phyloP scores from a whole-genome alignment of 306 rosid species.

The Morella rubra region DNA sequence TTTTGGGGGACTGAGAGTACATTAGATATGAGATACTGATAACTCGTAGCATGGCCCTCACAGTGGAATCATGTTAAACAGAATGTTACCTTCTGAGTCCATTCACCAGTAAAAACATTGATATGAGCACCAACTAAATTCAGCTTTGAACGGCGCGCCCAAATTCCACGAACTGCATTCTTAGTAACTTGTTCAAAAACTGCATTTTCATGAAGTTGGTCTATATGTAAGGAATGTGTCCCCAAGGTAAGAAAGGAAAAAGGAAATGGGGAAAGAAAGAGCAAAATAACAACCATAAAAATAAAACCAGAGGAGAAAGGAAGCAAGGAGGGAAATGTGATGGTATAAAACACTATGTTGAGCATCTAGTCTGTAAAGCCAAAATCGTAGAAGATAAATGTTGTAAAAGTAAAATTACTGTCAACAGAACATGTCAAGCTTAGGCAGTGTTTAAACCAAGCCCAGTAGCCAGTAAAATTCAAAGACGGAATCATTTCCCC shows the following conservation, averaged over 20 bases:
- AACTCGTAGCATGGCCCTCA: neutral
- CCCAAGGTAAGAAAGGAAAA: constrained; percentile 11
- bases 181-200: constrained; percentile 98
- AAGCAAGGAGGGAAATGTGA: neutral
- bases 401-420: too few species aligned
- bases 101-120: constrained; percentile 98
- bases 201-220: constrained; percentile 38
- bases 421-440: too few species aligned
- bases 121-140: constrained; percentile 98
- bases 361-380: constrained; percentile 1
- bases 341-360: constrained; percentile 13
- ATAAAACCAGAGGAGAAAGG: neutral
- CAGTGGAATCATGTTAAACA: constrained; percentile 20
- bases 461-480: too few species aligned
- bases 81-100: constrained; percentile 95
- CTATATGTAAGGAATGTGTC: constrained; percentile 10
- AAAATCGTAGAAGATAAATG: neutral
- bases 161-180: constrained; percentile 91
- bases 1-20: neutral
- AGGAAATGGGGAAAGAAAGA: neutral
- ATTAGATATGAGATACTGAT: neutral
- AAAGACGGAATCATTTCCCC: neutral
- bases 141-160: constrained; percentile 97
- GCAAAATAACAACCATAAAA: constrained; percentile 3
- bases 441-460: too few species aligned